These are phyloP conservation scores for Mucor lusitanicus DNA, from an alignment of 371 early-diverging fungal genomes.

Conservation along the genomic window DNA sequence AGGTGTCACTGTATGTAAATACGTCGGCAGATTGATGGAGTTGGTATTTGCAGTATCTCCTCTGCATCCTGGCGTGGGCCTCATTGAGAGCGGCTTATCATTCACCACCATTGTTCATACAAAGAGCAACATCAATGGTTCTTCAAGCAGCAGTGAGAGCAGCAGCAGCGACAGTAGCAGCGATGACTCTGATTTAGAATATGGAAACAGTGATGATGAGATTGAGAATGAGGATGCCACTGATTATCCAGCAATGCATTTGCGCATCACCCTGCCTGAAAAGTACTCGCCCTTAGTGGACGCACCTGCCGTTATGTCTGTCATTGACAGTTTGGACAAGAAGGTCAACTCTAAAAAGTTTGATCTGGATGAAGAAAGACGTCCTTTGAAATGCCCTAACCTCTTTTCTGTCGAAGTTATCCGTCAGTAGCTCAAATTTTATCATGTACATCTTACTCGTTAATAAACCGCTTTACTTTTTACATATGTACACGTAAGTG, in stretches of 20 bases:
- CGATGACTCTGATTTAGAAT: slow-evolving; percentile 11
- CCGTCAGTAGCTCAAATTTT: slow-evolving; percentile 1
- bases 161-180: slow-evolving; percentile 8
- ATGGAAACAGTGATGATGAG: slow-evolving; percentile 5
- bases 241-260: slow-evolving; percentile 24
- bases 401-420: slow-evolving; percentile 23
- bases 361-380: slow-evolving; percentile 30
- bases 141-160: neutral
- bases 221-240: neutral
- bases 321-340: slow-evolving; percentile 33
- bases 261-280: slow-evolving; percentile 18
- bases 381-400: slow-evolving; percentile 24
- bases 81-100: slow-evolving; percentile 35
- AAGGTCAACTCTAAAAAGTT: slow-evolving; percentile 29
- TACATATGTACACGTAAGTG: neutral
- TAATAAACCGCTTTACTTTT: neutral
- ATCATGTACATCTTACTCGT: neutral
- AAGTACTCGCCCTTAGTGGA: slow-evolving; percentile 18
- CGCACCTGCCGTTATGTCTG: slow-evolving; percentile 32
- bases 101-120: slow-evolving; percentile 12
- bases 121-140: neutral
- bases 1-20: slow-evolving; percentile 46
- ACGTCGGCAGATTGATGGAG: slow-evolving; percentile 49
- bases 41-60: slow-evolving; percentile 48
- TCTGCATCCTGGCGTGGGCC: slow-evolving; percentile 38